These are phyloP conservation scores for Phyllosticta paracitricarpa DNA, from an alignment of 2,329 filamentous ascomycete species.

Conservation along the genomic window DNA sequence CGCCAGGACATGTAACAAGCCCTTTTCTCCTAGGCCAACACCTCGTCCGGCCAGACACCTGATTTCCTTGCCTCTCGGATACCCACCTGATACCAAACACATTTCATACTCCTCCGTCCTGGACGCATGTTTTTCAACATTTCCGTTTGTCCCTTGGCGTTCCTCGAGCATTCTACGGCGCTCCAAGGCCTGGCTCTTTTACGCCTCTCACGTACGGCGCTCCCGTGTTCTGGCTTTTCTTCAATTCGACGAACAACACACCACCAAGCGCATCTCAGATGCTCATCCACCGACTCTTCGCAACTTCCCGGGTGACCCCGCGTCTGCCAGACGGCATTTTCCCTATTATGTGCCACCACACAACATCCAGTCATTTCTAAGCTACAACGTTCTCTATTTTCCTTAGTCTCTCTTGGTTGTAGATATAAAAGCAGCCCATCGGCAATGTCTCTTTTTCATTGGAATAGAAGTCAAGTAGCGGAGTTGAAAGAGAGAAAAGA, in stretches of 20 bases:
- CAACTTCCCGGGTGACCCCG: neutral
- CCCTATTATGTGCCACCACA: neutral
- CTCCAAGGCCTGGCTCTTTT: neutral
- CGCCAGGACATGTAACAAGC: conserved; percentile 2
- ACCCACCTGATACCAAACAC: neutral
- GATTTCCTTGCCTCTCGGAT: neutral
- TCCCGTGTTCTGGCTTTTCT: conserved; percentile 5
- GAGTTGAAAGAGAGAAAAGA: neutral
- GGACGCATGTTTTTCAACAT: neutral
- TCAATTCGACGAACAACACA: conserved; percentile 1
- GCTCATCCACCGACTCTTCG: neutral
- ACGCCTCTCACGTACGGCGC: neutral
- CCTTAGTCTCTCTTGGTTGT: conserved; percentile 2
- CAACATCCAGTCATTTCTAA: neutral
- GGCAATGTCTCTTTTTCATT: conserved; percentile 6
- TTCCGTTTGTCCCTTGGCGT: neutral
- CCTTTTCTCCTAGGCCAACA: neutral
- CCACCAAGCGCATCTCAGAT: conserved; percentile 6
- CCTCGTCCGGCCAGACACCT: neutral
- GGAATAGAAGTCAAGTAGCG: conserved; percentile 7
- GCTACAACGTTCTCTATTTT: conserved; percentile 1
- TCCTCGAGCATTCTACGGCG: conserved; percentile 6
- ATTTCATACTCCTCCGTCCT: neutral
- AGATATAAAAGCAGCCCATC: conserved; percentile 7
- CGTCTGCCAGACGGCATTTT: conserved; percentile 6